Evolutionary conservation across 176 grass and related monocot genomes (phyloP).

Genomic region (barley (Hordeum vulgare)): DNA sequence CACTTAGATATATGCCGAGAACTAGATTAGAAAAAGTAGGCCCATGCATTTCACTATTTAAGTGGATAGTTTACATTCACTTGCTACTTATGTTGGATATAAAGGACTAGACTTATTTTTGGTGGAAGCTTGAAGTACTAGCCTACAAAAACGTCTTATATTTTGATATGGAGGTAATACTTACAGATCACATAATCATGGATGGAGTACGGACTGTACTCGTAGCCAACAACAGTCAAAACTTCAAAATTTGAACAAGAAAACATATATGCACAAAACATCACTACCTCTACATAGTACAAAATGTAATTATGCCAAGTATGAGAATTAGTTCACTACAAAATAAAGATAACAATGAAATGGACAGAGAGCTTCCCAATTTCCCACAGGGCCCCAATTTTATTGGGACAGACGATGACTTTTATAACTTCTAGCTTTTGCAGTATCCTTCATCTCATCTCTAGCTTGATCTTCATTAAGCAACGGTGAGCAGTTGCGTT

Average conservation of each 20-base stretch:
- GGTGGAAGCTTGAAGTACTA: background rate
- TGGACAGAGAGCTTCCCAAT: background rate
- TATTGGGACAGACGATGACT: background rate
- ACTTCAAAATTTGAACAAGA: background rate
- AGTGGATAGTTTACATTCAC: background rate
- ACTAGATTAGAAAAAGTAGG: background rate
- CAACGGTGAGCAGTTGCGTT: background rate
- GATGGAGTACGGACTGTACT: background rate
- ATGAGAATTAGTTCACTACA: background rate
- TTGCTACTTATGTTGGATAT: slow-evolving; percentile 2
- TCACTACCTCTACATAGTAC: background rate
- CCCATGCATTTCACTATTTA: background rate
- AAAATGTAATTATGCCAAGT: background rate
- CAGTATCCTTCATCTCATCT: background rate
- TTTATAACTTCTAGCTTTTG: background rate
- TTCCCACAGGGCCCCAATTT: background rate
- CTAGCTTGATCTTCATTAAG: background rate
- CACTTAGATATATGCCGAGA: background rate
- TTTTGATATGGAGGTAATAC: background rate
- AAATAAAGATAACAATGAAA: background rate
- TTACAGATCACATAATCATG: background rate
- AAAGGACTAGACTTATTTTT: background rate
- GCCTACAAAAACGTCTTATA: too few species aligned
- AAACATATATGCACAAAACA: background rate
- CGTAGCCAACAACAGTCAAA: background rate